Conservation (phyloP, 2,329 filamentous ascomycete genomes). For the Lachnellula arida region DNA sequence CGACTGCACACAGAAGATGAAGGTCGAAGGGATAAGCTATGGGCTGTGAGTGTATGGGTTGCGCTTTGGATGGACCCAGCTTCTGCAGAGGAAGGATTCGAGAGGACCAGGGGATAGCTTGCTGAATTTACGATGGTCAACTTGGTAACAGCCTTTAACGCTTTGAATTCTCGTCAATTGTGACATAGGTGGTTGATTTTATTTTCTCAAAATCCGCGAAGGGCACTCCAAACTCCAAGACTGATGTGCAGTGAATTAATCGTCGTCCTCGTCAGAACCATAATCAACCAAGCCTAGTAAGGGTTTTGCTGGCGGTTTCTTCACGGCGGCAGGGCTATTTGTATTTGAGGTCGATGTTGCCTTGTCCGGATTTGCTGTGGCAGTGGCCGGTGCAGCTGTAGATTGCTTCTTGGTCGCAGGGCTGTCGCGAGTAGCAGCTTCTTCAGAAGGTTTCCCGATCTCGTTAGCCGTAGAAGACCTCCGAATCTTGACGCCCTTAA, state of each 20-base stretch:
- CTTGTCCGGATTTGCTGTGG: background rate
- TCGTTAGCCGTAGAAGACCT: slow-evolving; percentile 24
- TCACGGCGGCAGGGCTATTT: slow-evolving; percentile 1
- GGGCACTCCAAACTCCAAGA: background rate
- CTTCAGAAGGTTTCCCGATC: slow-evolving; percentile 1
- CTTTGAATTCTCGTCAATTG: too few relatives aligned
- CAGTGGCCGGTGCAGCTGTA: background rate
- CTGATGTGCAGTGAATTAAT: slow-evolving; percentile 12
- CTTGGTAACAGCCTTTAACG: too few relatives aligned
- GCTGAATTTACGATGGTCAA: too few relatives aligned
- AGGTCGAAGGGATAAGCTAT: background rate
- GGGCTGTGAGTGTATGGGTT: background rate
- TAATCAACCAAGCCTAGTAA: slow-evolving; percentile 48
- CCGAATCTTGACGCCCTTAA: slow-evolving; percentile 31
- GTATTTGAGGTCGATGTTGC: background rate
- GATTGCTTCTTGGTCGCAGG: slow-evolving; percentile 1
- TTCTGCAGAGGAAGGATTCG: too few relatives aligned
- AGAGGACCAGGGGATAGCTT: too few relatives aligned
- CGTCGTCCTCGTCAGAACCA: slow-evolving; percentile 50
- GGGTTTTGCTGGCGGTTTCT: slow-evolving; percentile 15
- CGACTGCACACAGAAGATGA: background rate
- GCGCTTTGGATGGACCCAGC: too few relatives aligned
- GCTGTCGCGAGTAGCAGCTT: background rate
- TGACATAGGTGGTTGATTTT: background rate
- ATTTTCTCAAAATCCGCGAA: background rate